Conservation (phyloP, 1,139 yeast species). For the Scheffersomyces cryptocercus region DNA sequence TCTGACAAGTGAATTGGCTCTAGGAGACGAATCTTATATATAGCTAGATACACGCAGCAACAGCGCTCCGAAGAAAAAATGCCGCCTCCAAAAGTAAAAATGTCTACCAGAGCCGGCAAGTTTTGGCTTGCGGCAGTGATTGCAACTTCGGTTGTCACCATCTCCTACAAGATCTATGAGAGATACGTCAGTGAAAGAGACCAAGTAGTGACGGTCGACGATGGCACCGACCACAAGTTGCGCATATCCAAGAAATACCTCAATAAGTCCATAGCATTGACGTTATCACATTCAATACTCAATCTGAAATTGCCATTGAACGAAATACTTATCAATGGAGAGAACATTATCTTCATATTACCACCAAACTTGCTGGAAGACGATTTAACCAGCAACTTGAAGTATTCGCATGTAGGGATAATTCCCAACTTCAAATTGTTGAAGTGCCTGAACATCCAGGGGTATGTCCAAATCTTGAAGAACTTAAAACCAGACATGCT, state of each 20-base stretch:
- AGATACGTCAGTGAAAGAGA: slow-evolving; percentile 13
- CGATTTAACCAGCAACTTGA: slow-evolving; percentile 30
- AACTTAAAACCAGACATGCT: slow-evolving; percentile 46
- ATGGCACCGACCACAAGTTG: background rate
- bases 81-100: too few relatives aligned
- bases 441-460: slow-evolving; percentile 44
- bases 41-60: too few relatives aligned
- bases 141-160: slow-evolving; percentile 39
- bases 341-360: slow-evolving; percentile 47
- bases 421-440: slow-evolving; percentile 42
- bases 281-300: slow-evolving; percentile 45
- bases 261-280: slow-evolving; percentile 42
- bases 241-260: slow-evolving; percentile 23
- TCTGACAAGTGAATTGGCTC: too few relatives aligned
- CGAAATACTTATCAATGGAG: slow-evolving; percentile 39
- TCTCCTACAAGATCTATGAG: slow-evolving; percentile 35
- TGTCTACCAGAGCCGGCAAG: slow-evolving; percentile 13
- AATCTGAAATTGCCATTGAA: slow-evolving; percentile 40
- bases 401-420: slow-evolving; percentile 11
- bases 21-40: too few relatives aligned
- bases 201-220: slow-evolving; percentile 4
- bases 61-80: too few relatives aligned
- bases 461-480: slow-evolving; percentile 43
- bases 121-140: slow-evolving; percentile 38
- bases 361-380: slow-evolving; percentile 49